Percentiles rank a stretch among this genome's conserved stretches.
Evolutionary conservation across 257 asterid genomes (phyloP).

Genomic region (Petrea volubilis): DNA sequence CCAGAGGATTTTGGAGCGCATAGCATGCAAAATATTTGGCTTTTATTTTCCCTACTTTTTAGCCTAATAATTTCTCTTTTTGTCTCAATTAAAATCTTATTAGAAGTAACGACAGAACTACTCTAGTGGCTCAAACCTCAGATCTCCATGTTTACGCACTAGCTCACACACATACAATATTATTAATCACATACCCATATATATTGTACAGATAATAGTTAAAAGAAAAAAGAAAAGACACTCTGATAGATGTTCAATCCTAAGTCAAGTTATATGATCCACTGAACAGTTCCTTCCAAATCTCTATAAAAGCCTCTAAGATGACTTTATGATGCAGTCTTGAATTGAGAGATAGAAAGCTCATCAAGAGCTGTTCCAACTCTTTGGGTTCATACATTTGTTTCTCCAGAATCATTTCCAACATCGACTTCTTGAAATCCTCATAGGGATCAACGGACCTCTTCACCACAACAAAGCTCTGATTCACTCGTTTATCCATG

Average conservation of each 20-base stretch:
- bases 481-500: conserved; percentile 27
- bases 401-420: conserved; percentile 74
- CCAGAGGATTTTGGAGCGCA: neutral
- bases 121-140: neutral
- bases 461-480: conserved; percentile 70
- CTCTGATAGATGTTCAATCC: neutral
- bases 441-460: conserved; percentile 60
- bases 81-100: neutral
- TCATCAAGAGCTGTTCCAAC: conserved; percentile 65
- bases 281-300: conserved; percentile 54
- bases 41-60: too few relatives aligned
- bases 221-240: neutral
- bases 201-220: too few relatives aligned
- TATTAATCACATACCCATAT: neutral
- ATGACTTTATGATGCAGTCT: conserved; percentile 61
- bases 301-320: conserved; percentile 62
- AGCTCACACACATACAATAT: neutral
- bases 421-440: conserved; percentile 84
- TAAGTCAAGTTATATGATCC: conserved; percentile 14
- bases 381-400: conserved; percentile 58
- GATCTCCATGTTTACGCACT: neutral
- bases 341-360: conserved; percentile 69
- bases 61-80: neutral
- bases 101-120: neutral
- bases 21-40: neutral